phyloP scores from a whole-genome alignment of 1,284 basidiomycete genomes.

The Spongispora temasekensis region DNA sequence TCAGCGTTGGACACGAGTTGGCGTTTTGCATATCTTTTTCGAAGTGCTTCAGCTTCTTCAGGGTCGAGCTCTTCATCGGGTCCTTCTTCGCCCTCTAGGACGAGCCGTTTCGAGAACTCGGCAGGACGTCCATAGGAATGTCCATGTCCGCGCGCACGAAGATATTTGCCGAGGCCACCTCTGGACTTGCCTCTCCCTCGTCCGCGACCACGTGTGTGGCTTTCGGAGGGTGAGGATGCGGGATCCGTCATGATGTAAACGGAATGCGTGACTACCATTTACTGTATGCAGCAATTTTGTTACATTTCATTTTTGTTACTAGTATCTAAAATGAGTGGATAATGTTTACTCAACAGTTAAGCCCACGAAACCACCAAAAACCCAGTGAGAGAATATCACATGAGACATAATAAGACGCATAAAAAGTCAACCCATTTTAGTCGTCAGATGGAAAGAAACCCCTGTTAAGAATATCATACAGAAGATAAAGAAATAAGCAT shows the following conservation, averaged over 20 bases:
- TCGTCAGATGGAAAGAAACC: slow-evolving; percentile 28
- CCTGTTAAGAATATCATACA: slow-evolving; percentile 35
- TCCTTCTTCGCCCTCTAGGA: slow-evolving; percentile 56
- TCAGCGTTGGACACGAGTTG: slow-evolving; percentile 67
- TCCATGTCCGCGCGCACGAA: slow-evolving; percentile 65
- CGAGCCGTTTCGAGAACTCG: slow-evolving; percentile 57
- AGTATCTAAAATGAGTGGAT: slow-evolving; percentile 13
- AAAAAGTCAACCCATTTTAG: slow-evolving; percentile 8
- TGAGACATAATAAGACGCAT: slow-evolving; percentile 7
- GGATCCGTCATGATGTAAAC: slow-evolving; percentile 22
- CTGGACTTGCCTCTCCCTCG: slow-evolving; percentile 58
- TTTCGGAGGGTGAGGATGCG: slow-evolving; percentile 3
- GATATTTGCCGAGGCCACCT: slow-evolving; percentile 71
- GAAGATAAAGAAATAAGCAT: slow-evolving; percentile 31
- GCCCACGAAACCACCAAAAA: slow-evolving; percentile 1
- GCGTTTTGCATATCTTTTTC: slow-evolving; percentile 54
- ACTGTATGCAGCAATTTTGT: too few relatives aligned
- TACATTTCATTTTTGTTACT: slow-evolving; percentile 16
- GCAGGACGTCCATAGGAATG: slow-evolving; percentile 59
- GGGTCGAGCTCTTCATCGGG: slow-evolving; percentile 40
- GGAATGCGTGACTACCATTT: too few relatives aligned
- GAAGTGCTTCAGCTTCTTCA: slow-evolving; percentile 51
- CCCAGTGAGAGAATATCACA: slow-evolving; percentile 14
- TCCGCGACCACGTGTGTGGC: slow-evolving; percentile 32
- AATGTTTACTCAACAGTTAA: slow-evolving; percentile 4